phyloP scores from a whole-genome alignment of 164 flowering plant genomes.

The Paratinospora sagittata region DNA sequence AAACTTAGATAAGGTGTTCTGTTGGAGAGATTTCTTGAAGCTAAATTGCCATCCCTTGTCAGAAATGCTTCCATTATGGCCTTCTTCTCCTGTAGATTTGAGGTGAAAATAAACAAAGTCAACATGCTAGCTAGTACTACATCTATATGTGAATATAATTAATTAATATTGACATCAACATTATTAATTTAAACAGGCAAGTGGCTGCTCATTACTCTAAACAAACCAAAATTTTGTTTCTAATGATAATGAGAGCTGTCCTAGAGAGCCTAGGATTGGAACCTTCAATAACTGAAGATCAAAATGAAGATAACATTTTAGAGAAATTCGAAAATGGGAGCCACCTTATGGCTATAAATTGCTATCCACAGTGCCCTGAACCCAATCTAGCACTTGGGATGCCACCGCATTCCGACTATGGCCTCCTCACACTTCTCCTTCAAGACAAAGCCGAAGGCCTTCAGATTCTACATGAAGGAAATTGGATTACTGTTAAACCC shows the following conservation, averaged over 20 bases:
- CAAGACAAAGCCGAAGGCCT: constrained; percentile 70
- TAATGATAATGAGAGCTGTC: constrained; percentile 52
- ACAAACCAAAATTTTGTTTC: constrained; percentile 49
- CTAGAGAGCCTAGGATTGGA: constrained; percentile 61
- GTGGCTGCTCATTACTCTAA: constrained; percentile 44
- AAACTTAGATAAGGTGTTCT: constrained; percentile 64
- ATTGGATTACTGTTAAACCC: constrained; percentile 70
- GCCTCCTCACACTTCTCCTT: constrained; percentile 77
- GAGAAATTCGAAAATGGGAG: constrained; percentile 56
- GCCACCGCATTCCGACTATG: constrained; percentile 91
- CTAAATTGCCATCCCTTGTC: constrained; percentile 43
- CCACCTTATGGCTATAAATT: constrained; percentile 72
- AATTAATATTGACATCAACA: neutral
- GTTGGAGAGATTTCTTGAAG: constrained; percentile 94
- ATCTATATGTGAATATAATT: neutral
- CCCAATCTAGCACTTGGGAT: constrained; percentile 83
- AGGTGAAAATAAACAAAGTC: constrained; percentile 29
- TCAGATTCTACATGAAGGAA: constrained; percentile 42
- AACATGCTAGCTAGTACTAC: too few species aligned
- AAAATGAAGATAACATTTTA: constrained; percentile 20
- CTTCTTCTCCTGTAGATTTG: constrained; percentile 61
- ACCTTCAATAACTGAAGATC: neutral
- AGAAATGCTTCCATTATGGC: constrained; percentile 60
- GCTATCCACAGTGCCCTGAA: constrained; percentile 76
- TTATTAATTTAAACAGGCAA: constrained; percentile 35